Conservation (phyloP, 1,139 yeast species). For the Yamadazyma sp. region DNA sequence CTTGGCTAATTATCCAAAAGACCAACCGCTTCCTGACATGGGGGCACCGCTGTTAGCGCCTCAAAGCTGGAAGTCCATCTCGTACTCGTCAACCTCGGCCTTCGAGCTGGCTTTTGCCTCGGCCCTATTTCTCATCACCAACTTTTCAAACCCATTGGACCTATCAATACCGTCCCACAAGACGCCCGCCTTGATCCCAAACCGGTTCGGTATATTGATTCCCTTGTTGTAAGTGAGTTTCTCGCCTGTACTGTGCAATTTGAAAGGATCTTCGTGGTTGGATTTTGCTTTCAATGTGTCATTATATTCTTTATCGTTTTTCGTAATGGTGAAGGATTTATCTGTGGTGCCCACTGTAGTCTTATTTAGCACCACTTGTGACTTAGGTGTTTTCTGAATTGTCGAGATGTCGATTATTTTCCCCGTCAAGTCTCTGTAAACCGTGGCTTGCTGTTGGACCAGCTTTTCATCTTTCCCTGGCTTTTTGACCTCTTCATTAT, state of each 20-base stretch:
- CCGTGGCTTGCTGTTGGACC: constrained; percentile 21
- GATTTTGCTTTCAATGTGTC: constrained; percentile 29
- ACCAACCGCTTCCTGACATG: too few species aligned
- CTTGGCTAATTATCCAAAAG: too few species aligned
- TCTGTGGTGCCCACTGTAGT: constrained; percentile 16
- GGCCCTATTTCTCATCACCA: constrained; percentile 56
- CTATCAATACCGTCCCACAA: constrained; percentile 95
- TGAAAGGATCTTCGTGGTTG: constrained; percentile 71
- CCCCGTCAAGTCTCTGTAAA: constrained; percentile 44
- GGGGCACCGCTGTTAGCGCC: too few species aligned
- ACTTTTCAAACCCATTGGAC: constrained; percentile 83
- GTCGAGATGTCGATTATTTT: constrained; percentile 32
- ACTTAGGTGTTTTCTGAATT: constrained; percentile 9
- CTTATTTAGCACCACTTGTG: constrained; percentile 6
- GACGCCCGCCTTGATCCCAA: constrained; percentile 73
- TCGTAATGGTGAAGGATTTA: constrained; percentile 26
- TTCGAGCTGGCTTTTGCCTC: constrained; percentile 40
- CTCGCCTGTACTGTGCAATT: constrained; percentile 18
- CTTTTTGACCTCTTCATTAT: constrained; percentile 14
- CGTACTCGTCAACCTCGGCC: constrained; percentile 23
- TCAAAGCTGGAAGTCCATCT: constrained; percentile 22
- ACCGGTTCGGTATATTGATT: constrained; percentile 65
- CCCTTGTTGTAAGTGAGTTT: constrained; percentile 41
- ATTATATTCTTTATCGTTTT: constrained; percentile 41
- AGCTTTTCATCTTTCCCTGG: not conserved